Conservation (phyloP, 805 yeast species). For the Wickerhamiella alocasiicola region DNA sequence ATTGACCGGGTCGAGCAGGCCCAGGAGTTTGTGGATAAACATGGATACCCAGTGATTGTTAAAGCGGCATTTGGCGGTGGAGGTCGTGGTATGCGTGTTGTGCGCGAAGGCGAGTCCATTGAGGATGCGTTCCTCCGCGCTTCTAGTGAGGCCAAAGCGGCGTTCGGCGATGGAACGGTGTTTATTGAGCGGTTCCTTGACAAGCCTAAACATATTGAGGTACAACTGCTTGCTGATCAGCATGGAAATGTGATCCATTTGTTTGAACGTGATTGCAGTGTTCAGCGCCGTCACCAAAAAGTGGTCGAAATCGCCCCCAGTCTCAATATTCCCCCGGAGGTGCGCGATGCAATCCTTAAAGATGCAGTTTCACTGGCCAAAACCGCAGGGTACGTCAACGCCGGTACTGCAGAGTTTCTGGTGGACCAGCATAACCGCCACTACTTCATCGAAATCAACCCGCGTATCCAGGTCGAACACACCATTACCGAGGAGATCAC, state of each 20-base stretch:
- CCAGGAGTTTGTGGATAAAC: constrained; percentile 56
- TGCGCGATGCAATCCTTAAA: constrained; percentile 81
- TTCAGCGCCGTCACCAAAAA: constrained; percentile 97
- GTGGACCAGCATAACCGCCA: constrained; percentile 91
- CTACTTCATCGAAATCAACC: constrained; percentile 95
- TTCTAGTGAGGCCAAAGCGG: constrained; percentile 80
- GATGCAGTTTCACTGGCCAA: constrained; percentile 92
- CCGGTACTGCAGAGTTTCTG: constrained; percentile 96
- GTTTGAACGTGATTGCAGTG: constrained; percentile 98
- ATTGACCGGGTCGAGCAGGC: constrained; percentile 74
- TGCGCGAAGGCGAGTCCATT: constrained; percentile 87
- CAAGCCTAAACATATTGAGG: constrained; percentile 96
- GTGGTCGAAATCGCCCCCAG: constrained; percentile 99
- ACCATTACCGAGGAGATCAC: constrained; percentile 98
- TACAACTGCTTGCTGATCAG: constrained; percentile 84
- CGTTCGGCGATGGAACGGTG: constrained; percentile 98
- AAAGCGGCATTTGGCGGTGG: constrained; percentile 99
- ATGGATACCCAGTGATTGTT: constrained; percentile 93
- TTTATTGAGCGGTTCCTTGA: constrained; percentile 91
- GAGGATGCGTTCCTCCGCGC: constrained; percentile 90
- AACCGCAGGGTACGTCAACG: constrained; percentile 83
- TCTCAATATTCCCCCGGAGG: constrained; percentile 65
- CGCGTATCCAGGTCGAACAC: constrained; percentile 96
- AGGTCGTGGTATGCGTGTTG: constrained; percentile 99
- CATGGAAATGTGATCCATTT: constrained; percentile 91